A percentile compares a stretch with the other conserved stretches of the same genome.
Conservation (phyloP, 1,284 basidiomycete genomes). For the Ustilago nuda region DNA sequence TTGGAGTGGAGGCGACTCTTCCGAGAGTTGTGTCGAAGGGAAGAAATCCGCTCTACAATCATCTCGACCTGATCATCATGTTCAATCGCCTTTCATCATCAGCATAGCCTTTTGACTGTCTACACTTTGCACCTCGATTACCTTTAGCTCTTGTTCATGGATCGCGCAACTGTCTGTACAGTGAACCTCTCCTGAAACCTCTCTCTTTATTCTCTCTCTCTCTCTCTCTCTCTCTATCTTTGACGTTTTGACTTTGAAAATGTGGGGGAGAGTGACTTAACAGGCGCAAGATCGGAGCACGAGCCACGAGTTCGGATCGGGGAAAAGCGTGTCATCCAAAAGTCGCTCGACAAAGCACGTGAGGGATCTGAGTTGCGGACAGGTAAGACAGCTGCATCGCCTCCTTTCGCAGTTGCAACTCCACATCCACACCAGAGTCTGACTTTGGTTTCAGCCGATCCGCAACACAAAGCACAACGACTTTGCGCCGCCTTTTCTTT, state of each 20-base stretch:
- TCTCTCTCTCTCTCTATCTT: not conserved
- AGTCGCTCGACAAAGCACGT: conserved; percentile 1
- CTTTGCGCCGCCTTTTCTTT: not conserved
- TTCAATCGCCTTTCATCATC: not conserved
- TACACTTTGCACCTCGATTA: not conserved
- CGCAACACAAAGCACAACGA: not conserved
- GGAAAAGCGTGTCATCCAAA: conserved; percentile 4
- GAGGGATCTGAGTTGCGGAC: not conserved
- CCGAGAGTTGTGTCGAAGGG: conserved; percentile 50
- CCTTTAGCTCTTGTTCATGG: not conserved
- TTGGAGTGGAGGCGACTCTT: conserved; percentile 70
- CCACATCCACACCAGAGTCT: not conserved
- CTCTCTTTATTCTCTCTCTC: not conserved
- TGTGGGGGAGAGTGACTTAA: not conserved
- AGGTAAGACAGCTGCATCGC: not conserved
- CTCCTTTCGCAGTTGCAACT: not conserved
- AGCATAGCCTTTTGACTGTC: not conserved
- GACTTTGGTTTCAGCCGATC: conserved; percentile 10
- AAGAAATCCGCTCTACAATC: conserved; percentile 41
- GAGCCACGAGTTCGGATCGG: not conserved
- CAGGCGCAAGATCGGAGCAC: not conserved
- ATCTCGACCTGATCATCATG: conserved; percentile 37
- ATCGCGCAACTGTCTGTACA: conserved; percentile 6
- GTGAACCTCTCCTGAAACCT: not conserved
- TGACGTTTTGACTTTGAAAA: conserved; percentile 1